Evolutionary conservation across 768 basidiomycete genomes (phyloP).

Genomic region (Auricularia heimuer): DNA sequence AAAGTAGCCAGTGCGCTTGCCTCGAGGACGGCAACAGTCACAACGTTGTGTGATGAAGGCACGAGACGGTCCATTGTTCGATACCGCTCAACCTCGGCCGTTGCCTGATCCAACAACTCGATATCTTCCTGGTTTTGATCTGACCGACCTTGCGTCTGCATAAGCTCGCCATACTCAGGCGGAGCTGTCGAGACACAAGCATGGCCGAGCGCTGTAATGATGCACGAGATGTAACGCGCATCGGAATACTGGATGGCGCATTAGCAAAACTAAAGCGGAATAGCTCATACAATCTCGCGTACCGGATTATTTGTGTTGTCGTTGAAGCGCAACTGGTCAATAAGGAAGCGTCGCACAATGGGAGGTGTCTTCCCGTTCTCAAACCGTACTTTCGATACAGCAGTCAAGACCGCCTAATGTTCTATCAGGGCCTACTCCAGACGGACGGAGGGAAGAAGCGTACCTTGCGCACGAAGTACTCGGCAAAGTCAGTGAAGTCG

Average conservation of each 20-base stretch:
- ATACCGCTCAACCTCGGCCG: conserved; percentile 81
- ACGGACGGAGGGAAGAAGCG: conserved; percentile 11
- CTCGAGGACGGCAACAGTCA: conserved; percentile 85
- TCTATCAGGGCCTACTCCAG: not conserved
- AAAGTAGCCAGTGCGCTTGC: conserved; percentile 32
- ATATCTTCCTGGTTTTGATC: conserved; percentile 62
- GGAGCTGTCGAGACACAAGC: conserved; percentile 67
- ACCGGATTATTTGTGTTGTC: conserved; percentile 90
- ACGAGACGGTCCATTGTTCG: conserved; percentile 92
- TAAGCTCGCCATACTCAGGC: conserved; percentile 71
- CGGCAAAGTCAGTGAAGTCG: conserved; percentile 81
- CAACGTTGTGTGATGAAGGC: conserved; percentile 87
- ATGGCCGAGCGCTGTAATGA: conserved; percentile 75
- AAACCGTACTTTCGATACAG: conserved; percentile 79
- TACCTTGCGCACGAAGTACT: conserved; percentile 94
- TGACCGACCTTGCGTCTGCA: conserved; percentile 54
- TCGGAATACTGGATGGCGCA: conserved; percentile 63
- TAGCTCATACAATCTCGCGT: conserved; percentile 22
- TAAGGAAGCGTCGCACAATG: conserved; percentile 77
- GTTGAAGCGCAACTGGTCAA: conserved; percentile 90
- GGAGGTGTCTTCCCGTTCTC: conserved; percentile 79
- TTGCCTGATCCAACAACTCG: conserved; percentile 60
- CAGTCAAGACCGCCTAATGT: conserved; percentile 60
- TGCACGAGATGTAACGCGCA: conserved; percentile 77
- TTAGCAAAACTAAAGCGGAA: conserved; percentile 5